Percentiles rank a stretch among this genome's conserved stretches.
phyloP scores from a whole-genome alignment of 768 basidiomycete genomes.

The Calocera viscosa region DNA sequence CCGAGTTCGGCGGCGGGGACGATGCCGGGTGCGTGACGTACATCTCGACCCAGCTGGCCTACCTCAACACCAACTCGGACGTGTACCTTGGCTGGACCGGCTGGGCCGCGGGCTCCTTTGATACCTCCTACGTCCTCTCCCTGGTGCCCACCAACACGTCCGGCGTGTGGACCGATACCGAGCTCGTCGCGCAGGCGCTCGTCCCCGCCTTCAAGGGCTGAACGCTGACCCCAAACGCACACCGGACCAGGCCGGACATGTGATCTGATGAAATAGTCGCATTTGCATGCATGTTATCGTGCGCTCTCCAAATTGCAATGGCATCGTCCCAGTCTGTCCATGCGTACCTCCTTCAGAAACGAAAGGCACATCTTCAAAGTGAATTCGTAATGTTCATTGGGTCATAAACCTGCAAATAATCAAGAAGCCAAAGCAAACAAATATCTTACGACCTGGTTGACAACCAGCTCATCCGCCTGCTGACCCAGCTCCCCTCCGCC shows the following conservation, averaged over 20 bases:
- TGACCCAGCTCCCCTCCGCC: background rate
- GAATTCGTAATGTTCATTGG: background rate
- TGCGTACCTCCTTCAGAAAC: background rate
- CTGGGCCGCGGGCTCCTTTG: conserved; percentile 51
- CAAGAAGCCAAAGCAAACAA: background rate
- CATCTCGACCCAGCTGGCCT: conserved; percentile 35
- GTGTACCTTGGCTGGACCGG: conserved; percentile 44
- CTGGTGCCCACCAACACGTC: conserved; percentile 26
- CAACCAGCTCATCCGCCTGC: conserved; percentile 4
- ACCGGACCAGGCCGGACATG: background rate
- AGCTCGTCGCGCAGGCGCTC: conserved; percentile 20
- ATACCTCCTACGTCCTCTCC: conserved; percentile 26
- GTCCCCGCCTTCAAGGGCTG: background rate
- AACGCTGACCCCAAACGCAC: background rate
- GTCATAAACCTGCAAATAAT: background rate
- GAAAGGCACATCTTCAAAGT: no score
- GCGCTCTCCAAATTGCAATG: background rate
- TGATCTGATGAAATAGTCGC: background rate
- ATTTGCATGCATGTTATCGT: background rate
- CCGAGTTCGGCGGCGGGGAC: conserved; percentile 50
- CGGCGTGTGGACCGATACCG: conserved; percentile 31
- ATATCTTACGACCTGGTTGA: background rate
- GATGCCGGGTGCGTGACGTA: conserved; percentile 35
- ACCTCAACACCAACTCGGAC: conserved; percentile 38
- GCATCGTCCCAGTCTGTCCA: background rate